Conservation (phyloP, 805 yeast species). For the Yueomyces sinensis region DNA sequence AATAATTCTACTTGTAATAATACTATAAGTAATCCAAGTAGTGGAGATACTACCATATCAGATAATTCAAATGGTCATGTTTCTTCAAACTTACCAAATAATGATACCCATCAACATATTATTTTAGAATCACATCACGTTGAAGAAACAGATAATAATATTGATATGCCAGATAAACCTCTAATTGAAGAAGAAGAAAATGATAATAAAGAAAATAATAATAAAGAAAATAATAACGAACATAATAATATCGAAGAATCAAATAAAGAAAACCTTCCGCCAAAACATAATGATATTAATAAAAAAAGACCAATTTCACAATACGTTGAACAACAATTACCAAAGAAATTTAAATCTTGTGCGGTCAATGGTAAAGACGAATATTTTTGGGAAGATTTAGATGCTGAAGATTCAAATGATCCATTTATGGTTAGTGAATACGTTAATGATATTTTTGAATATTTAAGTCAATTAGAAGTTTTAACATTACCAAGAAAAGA, state of each 20-base stretch:
- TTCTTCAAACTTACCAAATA: too few species aligned
- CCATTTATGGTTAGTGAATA: constrained; percentile 91
- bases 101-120: too few species aligned
- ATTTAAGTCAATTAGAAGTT: constrained; percentile 57
- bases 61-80: too few species aligned
- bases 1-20: too few species aligned
- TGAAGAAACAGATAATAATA: too few species aligned
- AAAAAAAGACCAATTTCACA: constrained; percentile 24
- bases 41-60: too few species aligned
- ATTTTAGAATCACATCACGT: too few species aligned
- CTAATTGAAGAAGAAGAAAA: constrained; percentile 7
- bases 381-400: constrained; percentile 58
- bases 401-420: constrained; percentile 66
- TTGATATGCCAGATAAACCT: too few species aligned
- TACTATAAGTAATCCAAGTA: too few species aligned
- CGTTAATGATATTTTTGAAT: constrained; percentile 74
- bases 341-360: constrained; percentile 23
- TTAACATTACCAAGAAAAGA: constrained; percentile 49
- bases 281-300: constrained; percentile 1
- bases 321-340: constrained; percentile 21
- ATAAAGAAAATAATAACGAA: not conserved
- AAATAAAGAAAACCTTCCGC: constrained; percentile 1
- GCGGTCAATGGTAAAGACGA: constrained; percentile 23
- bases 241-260: not conserved
- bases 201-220: constrained; percentile 1